Evolutionary conservation across 2,329 filamentous ascomycete species (phyloP), one percentile per base, ranked within the genome.

Genomic region (Orbilia ellipsospora): DNA sequence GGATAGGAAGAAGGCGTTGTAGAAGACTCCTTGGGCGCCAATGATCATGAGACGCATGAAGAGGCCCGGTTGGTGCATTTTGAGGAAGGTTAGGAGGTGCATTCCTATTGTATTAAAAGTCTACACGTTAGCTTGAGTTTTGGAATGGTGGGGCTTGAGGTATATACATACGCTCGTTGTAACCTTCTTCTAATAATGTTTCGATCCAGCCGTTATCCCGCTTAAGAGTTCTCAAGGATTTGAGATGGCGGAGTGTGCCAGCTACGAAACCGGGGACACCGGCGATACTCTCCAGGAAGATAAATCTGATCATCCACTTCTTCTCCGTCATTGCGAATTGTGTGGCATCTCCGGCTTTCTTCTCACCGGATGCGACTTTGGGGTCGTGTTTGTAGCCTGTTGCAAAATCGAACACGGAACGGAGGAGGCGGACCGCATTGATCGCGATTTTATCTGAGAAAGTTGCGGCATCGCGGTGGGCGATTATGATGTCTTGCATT

Each of bases 241-340:
- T 89, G 44, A 98, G 86, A 83, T 99, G 95, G 40, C 95, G 87
- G 15, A 98, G 85, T 92, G 97, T 97, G 20, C 93, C 95, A 0
- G 91, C 95, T 0, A 98, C 94, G 93, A 98, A 98, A 6, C 95
- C 95, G 0, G 95, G 95, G 0, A 98, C 95, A 40, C 93, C 95
- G 12, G 95, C 95, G 45, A 99, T 92, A 57, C 90, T 94, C 82
- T 99, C 95, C 40, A 99, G 87, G 82, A 99, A 99, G 79, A 99
- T 88, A 81, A 97, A 94, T 5, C 94, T 88, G 57, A 92, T 88
- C 79, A 97, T 86, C 90, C 95, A 99, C 84, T 98, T 95, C 4
- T 90, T 85, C 81, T 96, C 94, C 0, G 88, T 95, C 85, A 92
- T 92, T 40, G 82, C 82, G 80, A 88, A 96, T 83, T 85, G 87